These are phyloP conservation scores for Boletus smithii DNA, from an alignment of 1,284 basidiomycete species.

Conservation along the genomic window DNA sequence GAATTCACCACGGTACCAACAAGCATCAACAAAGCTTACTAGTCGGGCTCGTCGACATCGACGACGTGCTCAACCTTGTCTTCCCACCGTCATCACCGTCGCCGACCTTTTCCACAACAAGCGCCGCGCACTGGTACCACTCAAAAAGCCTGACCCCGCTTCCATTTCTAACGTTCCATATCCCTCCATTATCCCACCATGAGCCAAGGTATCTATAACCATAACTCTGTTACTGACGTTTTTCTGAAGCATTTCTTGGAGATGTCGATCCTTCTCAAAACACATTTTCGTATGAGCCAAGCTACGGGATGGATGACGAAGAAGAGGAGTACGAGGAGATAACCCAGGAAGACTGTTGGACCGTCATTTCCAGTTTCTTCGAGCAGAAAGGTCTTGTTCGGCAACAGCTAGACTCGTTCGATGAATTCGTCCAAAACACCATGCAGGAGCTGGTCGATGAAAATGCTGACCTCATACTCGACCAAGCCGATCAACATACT, in stretches of 20 bases:
- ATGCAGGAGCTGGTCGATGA: constrained; percentile 99
- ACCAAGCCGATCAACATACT: constrained; percentile 95
- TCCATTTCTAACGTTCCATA: constrained; percentile 1
- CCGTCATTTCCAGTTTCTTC: constrained; percentile 94
- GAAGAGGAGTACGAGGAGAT: constrained; percentile 73
- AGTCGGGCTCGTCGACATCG: constrained; percentile 17
- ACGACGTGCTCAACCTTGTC: constrained; percentile 18
- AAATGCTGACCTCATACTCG: constrained; percentile 88
- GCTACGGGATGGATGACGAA: constrained; percentile 56
- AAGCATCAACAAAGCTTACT: constrained; percentile 30
- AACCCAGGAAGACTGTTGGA: constrained; percentile 94
- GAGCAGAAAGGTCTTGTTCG: constrained; percentile 96
- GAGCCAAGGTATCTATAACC: constrained; percentile 45
- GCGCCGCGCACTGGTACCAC: not conserved
- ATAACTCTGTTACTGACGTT: constrained; percentile 22
- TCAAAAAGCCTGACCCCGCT: not conserved
- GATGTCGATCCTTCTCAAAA: constrained; percentile 49
- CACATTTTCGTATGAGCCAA: constrained; percentile 52
- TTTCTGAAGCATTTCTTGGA: constrained; percentile 35
- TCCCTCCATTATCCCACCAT: constrained; percentile 12
- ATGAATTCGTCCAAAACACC: constrained; percentile 99
- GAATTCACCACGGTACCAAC: constrained; percentile 15
- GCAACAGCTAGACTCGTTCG: constrained; percentile 97
- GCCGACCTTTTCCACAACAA: not conserved
- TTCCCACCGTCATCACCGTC: constrained; percentile 10